A percentile compares a stretch with the other conserved stretches of the same genome.
phyloP scores from a whole-genome alignment of 2,329 filamentous ascomycete species.

The Claviceps capensis region DNA sequence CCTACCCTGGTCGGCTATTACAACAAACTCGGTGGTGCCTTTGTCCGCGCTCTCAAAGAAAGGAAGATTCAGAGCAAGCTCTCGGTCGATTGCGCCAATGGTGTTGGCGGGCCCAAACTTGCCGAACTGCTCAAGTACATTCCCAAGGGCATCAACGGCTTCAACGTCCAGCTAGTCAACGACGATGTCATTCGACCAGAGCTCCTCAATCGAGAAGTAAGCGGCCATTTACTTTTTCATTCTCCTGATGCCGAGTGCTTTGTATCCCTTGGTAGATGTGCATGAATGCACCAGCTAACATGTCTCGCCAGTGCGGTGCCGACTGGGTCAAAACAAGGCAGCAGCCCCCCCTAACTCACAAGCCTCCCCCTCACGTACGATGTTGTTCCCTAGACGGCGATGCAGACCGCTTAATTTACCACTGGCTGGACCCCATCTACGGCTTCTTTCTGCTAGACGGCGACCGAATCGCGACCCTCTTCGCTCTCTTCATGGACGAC shows the following conservation, averaged over 20 bases:
- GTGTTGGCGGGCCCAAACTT: conserved; percentile 87
- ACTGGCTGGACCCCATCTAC: conserved; percentile 71
- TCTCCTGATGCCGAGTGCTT: neutral
- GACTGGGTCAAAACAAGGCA: conserved; percentile 98
- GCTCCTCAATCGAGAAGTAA: conserved; percentile 73
- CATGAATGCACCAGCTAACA: neutral
- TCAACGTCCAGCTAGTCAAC: conserved; percentile 80
- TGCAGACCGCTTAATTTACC: conserved; percentile 90
- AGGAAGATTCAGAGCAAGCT: conserved; percentile 61
- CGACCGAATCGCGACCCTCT: conserved; percentile 89
- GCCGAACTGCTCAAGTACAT: conserved; percentile 74
- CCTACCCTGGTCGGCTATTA: conserved; percentile 89
- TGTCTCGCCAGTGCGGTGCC: conserved; percentile 58
- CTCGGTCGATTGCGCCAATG: conserved; percentile 90
- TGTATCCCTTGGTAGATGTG: too few relatives aligned
- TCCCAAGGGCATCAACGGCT: conserved; percentile 50
- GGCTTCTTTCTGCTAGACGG: conserved; percentile 90
- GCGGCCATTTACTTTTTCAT: conserved; percentile 12
- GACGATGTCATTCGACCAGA: conserved; percentile 87
- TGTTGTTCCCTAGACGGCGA: conserved; percentile 91
- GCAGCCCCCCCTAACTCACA: conserved; percentile 70
- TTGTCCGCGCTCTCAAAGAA: conserved; percentile 68
- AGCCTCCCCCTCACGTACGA: conserved; percentile 60
- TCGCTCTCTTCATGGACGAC: conserved; percentile 85
- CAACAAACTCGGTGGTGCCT: conserved; percentile 75